Evolutionary conservation across 2,329 filamentous ascomycete genomes (phyloP), one percentile per base, ranked within the genome.

Genomic region (Penicillium sp.): DNA sequence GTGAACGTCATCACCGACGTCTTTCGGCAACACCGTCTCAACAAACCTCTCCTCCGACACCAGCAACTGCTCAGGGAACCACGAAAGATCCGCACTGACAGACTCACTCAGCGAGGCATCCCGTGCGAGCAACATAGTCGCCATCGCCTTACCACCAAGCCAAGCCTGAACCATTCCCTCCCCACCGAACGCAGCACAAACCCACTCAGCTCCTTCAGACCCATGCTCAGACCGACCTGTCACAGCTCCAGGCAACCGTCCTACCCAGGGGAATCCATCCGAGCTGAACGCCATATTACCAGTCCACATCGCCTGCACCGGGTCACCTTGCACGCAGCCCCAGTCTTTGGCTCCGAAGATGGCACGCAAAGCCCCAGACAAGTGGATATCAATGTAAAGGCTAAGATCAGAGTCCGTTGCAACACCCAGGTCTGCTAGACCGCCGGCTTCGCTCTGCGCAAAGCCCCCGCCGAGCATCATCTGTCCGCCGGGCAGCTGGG

Each of bases 401-500:
- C 60, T 67, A 37, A 66, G 35, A 8, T 64, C 61, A 7, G 69
- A 68, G 61, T 85, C 82, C 15, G 80, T 76, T 39, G 75, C 75
- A 2, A 77, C 58, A 0, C 80, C 82, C 0, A 84, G 41, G 49
- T 78, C 74, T 32, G 76, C 76, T 3, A 79, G 38, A 0, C 80
- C 81, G 9, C 76, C 65, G 6, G 70, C 68, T 6, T 66, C 63
- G 16, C 77, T 75, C 23, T 76, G 73, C 6, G 73, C 70, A 52
- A 82, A 78, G 0, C 80, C 83, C 0, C 83, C 82, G 2, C 82
- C 82, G 3, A 82, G 65, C 77, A 85, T 80, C 55, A 85, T 67
- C 53, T 82, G 78, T 7, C 1, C 78, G 73, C 0, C 46, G 2
- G 53, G 79, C 71, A 48, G 68, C 59, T 83, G 80, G 0, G 79